Conservation (phyloP, 192 early-diverging fungal species). For the Coemansia sp. region DNA sequence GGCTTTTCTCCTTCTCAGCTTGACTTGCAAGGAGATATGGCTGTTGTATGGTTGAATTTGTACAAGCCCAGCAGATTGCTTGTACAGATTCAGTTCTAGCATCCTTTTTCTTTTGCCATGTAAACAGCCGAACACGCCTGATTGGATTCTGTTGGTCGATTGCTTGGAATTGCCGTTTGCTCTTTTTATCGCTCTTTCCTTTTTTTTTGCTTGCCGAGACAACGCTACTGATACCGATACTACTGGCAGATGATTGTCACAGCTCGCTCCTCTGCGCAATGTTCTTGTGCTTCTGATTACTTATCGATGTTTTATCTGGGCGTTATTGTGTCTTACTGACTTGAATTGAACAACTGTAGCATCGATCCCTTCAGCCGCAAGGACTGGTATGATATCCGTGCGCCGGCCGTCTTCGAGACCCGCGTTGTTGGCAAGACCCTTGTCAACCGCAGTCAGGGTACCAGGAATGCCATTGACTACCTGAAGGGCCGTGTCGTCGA, state of each 20-base stretch:
- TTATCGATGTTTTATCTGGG: not conserved
- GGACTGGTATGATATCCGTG: slow-evolving; percentile 99
- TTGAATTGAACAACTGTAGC: slow-evolving; percentile 20
- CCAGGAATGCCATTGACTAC: slow-evolving; percentile 95
- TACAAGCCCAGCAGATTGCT: too few relatives aligned
- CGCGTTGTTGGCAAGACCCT: slow-evolving; percentile 98
- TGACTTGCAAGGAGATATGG: too few relatives aligned
- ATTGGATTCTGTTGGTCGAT: too few relatives aligned
- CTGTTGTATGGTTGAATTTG: too few relatives aligned
- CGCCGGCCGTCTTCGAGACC: slow-evolving; percentile 92
- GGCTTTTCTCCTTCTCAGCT: too few relatives aligned
- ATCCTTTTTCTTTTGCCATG: too few relatives aligned
- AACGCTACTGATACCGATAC: not conserved
- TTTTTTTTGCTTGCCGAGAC: not conserved
- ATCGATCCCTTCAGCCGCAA: slow-evolving; percentile 99
- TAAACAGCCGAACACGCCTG: too few relatives aligned
- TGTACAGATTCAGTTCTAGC: too few relatives aligned
- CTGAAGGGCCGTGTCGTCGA: slow-evolving; percentile 97
- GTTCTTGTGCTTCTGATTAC: not conserved
- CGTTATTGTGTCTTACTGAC: not conserved
- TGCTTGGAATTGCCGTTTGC: not conserved
- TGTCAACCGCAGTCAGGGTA: slow-evolving; percentile 99
- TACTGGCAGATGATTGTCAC: not conserved
- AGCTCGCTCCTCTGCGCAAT: too few relatives aligned
- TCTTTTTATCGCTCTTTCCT: too few relatives aligned